Base-by-base conservation (phyloP, 2,329 filamentous ascomycete species). In the Alternaria gansuensis region DNA sequence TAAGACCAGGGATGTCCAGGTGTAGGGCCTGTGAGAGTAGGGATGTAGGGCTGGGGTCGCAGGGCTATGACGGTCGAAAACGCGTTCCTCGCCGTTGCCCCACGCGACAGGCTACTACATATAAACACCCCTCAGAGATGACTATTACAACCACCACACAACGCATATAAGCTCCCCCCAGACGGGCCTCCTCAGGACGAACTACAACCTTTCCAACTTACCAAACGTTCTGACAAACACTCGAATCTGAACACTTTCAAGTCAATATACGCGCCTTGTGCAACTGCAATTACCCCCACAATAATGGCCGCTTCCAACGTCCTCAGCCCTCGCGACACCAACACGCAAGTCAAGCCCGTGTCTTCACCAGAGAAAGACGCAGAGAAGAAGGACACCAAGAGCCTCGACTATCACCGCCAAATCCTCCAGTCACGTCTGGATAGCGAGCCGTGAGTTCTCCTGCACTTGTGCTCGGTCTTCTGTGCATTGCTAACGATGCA, bases 321-420 rank as follows among this genome's bases (percentile, higher is more conserved):
- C 68, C 87, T 92, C 78, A 80, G 82, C 68, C 81, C 85, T 73
- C 88, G 88, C 80, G 88, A 91, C 80, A 82, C 84, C 79, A 91
- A 91, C 79, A 81, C 81, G 59, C 75, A 73, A 54, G 54, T 75
- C 60, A 74, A 73, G 58, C 60, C 63, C 21, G 60, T 36, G 9
- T 39, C 64, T 11, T 70, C 69, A 17, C 60, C 72, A 2, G 71
- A 70, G 54, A 67, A 73, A 43, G 61, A 71, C 51, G 68, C n/a
- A n/a, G 53, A 55, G 11, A 59, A 59, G 28, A 33, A 39, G 40
- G 33, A 83, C 75, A 71, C 71, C 14, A 79, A 79, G 73, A 76
- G 69, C 41, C 75, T 93, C 83, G 90, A 92, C 73, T 91, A 91
- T 75, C 90, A 93, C 75, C 89, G 90, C 63, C 88, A 92, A 80